Evolutionary conservation across 257 asterid genomes (phyloP), one percentile per base, ranked within the genome.

Genomic region (Agastache rugosa): DNA sequence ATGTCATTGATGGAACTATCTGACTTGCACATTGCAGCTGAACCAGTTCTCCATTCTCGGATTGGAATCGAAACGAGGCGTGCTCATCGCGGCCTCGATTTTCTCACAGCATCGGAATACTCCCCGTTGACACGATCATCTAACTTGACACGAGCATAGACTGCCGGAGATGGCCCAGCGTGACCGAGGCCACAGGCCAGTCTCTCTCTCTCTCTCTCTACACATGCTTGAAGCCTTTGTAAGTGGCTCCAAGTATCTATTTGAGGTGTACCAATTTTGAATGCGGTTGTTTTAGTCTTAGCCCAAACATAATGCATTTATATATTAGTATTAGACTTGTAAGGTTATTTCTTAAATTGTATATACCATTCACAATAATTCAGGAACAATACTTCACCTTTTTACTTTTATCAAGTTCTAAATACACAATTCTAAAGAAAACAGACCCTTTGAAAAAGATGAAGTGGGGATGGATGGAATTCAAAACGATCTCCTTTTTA

Each of bases 81-180:
- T 27, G 64, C 50, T 66, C 19, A 23, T 54, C 17, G 25, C 31
- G 63, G 73, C 51, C 74, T 72, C 63, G 20, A 76, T 70, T 74
- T 80, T 77, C 78, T 51, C 75, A 34, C 78, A 25, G 71, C 68
- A 67, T 70, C 44, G 37, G 67, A 68, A 59, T 62, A 71, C 60
- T 72, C 71, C 68, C 79, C 61, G 79, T 77, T 77, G 71, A 80
- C 70, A 78, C 75, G 59, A 62, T 76, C 64, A 73, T 69, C 88
- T 81, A 81, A 87, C 87, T 48, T 69, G 60, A 77, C 77, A 83
- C 67, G 61, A 59, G 76, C 74, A 61, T 53, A 27, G 71, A 63
- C 67, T 73, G 72, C 59, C 72, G 78, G 80, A 78, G 72, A 75
- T 23, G 73, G 79, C 78, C 23, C 60, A 31, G 72, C 66, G 77